A percentile compares a stretch with the other conserved stretches of the same genome.
Evolutionary conservation across 176 grass and related monocot genomes (phyloP).

Genomic region (Eleusine indica): DNA sequence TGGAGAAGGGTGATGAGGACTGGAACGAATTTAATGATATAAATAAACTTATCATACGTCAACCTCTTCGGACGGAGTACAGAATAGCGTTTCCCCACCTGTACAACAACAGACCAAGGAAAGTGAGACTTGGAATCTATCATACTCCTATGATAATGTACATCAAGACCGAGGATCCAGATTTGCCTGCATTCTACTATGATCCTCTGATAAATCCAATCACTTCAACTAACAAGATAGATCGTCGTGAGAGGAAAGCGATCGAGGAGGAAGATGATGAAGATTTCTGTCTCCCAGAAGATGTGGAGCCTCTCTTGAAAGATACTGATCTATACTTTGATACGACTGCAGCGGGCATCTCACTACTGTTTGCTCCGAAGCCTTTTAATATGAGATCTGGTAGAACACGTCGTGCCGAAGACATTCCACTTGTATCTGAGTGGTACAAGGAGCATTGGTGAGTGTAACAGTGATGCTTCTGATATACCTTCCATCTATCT

Average conservation of each 20-base stretch:
- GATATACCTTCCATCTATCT: background rate
- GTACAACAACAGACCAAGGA: constrained; percentile 98
- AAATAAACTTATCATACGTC: constrained; percentile 97
- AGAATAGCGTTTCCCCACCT: constrained; percentile 97
- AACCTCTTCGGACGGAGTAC: constrained; percentile 94
- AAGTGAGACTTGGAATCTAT: constrained; percentile 89
- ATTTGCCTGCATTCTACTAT: constrained; percentile 97
- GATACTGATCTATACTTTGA: constrained; percentile 77
- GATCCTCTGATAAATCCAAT: constrained; percentile 98
- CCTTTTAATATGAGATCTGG: constrained; percentile 98
- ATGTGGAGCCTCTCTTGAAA: constrained; percentile 78
- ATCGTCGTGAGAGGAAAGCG: constrained; percentile 67
- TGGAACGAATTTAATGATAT: constrained; percentile 99
- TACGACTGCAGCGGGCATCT: constrained; percentile 88
- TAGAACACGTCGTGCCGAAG: constrained; percentile 84
- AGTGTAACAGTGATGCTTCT: constrained; percentile 18
- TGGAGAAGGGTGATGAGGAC: constrained; percentile 99
- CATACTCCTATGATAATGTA: constrained; percentile 99
- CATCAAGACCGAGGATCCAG: constrained; percentile 98
- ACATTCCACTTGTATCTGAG: constrained; percentile 96
- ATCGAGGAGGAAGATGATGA: constrained; percentile 79
- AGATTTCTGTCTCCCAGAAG: constrained; percentile 82
- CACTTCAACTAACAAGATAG: constrained; percentile 76
- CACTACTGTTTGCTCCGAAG: constrained; percentile 86
- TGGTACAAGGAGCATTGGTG: constrained; percentile 99